phyloP scores from a whole-genome alignment of 148 eudicot genomes.

The Euryodendron excelsum region DNA sequence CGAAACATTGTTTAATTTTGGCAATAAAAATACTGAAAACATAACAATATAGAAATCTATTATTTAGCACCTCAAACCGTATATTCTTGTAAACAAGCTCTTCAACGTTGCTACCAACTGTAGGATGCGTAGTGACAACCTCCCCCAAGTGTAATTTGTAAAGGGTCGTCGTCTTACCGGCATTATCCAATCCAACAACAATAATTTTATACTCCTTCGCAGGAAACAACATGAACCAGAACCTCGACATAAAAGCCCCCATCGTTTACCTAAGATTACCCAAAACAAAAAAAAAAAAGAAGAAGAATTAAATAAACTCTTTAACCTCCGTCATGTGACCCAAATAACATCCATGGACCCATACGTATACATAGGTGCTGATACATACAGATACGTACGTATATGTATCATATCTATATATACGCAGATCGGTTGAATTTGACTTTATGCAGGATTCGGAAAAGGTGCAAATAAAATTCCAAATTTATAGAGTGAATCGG shows the following conservation, averaged over 20 bases:
- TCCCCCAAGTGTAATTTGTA: constrained; percentile 94
- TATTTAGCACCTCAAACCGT: constrained; percentile 68
- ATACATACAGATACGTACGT: not conserved
- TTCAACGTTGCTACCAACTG: constrained; percentile 98
- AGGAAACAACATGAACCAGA: constrained; percentile 98
- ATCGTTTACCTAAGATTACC: constrained; percentile 28
- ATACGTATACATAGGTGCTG: too few relatives aligned
- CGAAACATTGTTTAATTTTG: not conserved
- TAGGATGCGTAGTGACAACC: constrained; percentile 95
- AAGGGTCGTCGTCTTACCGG: constrained; percentile 97
- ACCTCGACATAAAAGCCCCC: constrained; percentile 84
- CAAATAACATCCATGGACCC: not conserved
- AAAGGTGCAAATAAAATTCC: not conserved
- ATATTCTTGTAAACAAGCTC: constrained; percentile 95
- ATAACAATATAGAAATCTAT: not conserved
- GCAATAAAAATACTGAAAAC: not conserved
- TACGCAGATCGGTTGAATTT: not conserved
- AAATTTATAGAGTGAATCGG: not conserved
- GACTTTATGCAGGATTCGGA: not conserved
- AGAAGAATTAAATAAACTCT: not conserved
- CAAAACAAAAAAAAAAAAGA: too few relatives aligned
- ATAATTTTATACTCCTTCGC: constrained; percentile 97
- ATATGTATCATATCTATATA: not conserved
- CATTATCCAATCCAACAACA: constrained; percentile 94
- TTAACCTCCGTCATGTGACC: not conserved